Base-by-base conservation (phyloP, 2,329 filamentous ascomycete species). In the Phaeosphaeria sp. region DNA sequence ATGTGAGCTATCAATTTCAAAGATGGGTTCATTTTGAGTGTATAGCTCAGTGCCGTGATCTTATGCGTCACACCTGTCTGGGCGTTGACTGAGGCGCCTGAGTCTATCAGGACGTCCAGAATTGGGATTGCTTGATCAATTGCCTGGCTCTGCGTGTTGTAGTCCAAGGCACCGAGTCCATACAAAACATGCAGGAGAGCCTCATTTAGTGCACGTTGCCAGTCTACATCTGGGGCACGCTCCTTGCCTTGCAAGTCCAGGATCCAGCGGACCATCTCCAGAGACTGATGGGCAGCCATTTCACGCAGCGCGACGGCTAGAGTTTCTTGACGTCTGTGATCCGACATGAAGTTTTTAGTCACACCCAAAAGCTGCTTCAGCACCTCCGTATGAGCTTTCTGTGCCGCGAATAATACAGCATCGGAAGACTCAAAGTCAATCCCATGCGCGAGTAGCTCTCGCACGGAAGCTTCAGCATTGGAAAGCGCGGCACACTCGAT, bases 11-110 rank as follows among this genome's bases (percentile, higher is more conserved):
- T 36, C 25, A 53, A 25, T n/a, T 47, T 47, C 43, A 25, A 47
- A 36, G 51, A 43, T 22, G 25, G 18, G 9, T 47, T 7, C 24
- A 30, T 21, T 13, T 47, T 9, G 43, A 53, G 18, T 24, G 51
- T 43, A 53, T 17, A 39, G 25, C 46, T 24, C 42, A 53, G 39
- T 47, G 51, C 51, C n/a, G 51, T 53, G 18, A 24, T 18, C 20
- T 42, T 17, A 18, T 7, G 2, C 17, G 39, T 18, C 8, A 18
- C 39, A 20, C 18, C 44, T 18, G 24, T 48, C 21, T 47, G 30
- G 42, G 51, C 51, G 25, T 53, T 48, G 30, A 53, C 33, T 36
- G 42, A 53, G 21, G 51, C 51, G n/a, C 42, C 51, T 53, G 51
- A 42, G 27, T 53, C 45, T 40, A 53, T 33, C 43, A 53, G 46